phyloP scores from a whole-genome alignment of 2,329 filamentous ascomycete genomes.

The Botrytis hyacinthi region DNA sequence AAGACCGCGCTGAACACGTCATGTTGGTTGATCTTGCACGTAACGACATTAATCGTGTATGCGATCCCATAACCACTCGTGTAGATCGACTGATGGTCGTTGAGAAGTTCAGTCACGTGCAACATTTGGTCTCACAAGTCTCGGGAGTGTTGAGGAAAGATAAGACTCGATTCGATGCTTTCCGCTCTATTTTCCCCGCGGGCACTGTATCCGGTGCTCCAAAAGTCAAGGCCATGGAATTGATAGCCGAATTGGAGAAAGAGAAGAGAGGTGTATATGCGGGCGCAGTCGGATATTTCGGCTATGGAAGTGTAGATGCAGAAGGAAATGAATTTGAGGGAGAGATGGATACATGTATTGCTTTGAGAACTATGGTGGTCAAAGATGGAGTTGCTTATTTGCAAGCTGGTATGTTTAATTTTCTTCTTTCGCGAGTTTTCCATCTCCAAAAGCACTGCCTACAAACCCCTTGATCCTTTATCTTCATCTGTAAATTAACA shows the following conservation, averaged over 20 bases:
- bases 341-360: slow-evolving; percentile 84
- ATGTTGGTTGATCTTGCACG: slow-evolving; percentile 96
- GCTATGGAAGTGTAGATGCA: slow-evolving; percentile 70
- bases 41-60: slow-evolving; percentile 95
- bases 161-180: slow-evolving; percentile 91
- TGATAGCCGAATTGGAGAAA: slow-evolving; percentile 89
- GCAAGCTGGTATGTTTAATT: slow-evolving; percentile 59
- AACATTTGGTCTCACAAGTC: slow-evolving; percentile 95
- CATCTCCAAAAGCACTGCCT: not conserved
- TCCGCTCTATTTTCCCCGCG: slow-evolving; percentile 93
- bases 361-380: slow-evolving; percentile 80
- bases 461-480: not conserved
- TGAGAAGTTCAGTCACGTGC: slow-evolving; percentile 92
- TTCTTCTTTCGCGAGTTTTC: not conserved
- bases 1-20: slow-evolving; percentile 92
- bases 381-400: slow-evolving; percentile 91
- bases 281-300: slow-evolving; percentile 95
- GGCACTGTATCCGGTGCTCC: slow-evolving; percentile 94
- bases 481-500: not conserved
- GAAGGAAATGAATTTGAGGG: slow-evolving; percentile 67
- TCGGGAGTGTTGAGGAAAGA: slow-evolving; percentile 81
- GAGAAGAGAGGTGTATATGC: slow-evolving; percentile 97
- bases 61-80: slow-evolving; percentile 82
- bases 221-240: slow-evolving; percentile 94
- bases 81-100: slow-evolving; percentile 95